Evolutionary conservation across 495 filamentous ascomycete species (phyloP), one percentile per base, ranked within the genome.

Genomic region (Tuber umbilicatum): DNA sequence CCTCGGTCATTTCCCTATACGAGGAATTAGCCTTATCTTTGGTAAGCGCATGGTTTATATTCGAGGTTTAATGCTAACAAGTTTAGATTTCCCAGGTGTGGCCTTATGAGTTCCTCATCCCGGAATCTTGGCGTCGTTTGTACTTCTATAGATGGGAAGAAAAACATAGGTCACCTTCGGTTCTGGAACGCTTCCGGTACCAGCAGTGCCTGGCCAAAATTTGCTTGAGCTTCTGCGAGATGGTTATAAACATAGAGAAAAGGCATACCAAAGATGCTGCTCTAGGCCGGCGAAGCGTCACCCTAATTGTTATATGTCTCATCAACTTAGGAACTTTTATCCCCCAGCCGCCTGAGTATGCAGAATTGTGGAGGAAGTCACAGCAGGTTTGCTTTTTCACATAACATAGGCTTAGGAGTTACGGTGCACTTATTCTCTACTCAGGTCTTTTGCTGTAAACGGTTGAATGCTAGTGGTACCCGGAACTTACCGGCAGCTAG

Each of bases 281-380:
- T 1, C 27, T 77, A 37, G 75, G 2, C n/a, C 68, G 47, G 2
- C 73, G 75, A 71, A 70, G 73, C 23, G 3, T 77, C 1, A 38
- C 41, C 27, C 2, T 77, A 5, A 41, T 77, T 38, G 73, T 71
- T 55, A 38, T 76, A 2, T 47, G 75, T 27, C 47, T 77, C 39
- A 71, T 76, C n/a, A 76, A 77, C 23, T 23, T 70, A 9, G 75
- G 69, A 16, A 76, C 50, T 23, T 47, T 43, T 37, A 40, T n/a
- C 5, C 73, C 73, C 0, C 35, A 3, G 23, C 74, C 71, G 0
- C 17, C 12, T 14, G 37, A 19, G 35, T 76, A 77, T 37, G 19
- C 14, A 0, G 4, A 71, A 35, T 37, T 77, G 38, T 76, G 73
- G 69, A 19, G 6, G 23, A 40, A 75, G 39, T 73, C 38, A 17